phyloP scores from a whole-genome alignment of 345 rosid species.

The Balakata baccata region DNA sequence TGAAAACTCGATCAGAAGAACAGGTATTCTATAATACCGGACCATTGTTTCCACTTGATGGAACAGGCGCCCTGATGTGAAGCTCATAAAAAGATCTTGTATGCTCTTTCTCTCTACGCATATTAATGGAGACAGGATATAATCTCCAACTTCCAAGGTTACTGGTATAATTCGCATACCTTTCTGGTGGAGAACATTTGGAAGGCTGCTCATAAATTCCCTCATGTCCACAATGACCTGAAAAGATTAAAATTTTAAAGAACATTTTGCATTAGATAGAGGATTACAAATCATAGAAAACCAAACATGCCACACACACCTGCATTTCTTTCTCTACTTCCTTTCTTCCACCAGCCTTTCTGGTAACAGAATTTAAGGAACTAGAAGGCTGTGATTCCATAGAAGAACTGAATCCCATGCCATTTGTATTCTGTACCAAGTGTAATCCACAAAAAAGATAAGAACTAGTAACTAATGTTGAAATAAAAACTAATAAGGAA shows the following conservation, averaged over 20 bases:
- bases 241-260: conserved; percentile 5
- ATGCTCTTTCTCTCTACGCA: conserved; percentile 96
- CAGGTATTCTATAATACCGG: conserved; percentile 87
- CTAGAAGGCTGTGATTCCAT: conserved; percentile 56
- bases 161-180: conserved; percentile 91
- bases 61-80: conserved; percentile 86
- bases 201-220: conserved; percentile 99
- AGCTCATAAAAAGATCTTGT: conserved; percentile 91
- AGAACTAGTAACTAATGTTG: not conserved
- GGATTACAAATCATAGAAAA: conserved; percentile 15
- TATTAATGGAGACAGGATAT: conserved; percentile 77
- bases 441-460: conserved; percentile 8
- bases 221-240: conserved; percentile 98
- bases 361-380: conserved; percentile 74
- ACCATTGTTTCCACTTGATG: conserved; percentile 93
- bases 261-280: not conserved
- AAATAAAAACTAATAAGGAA: too few relatives aligned
- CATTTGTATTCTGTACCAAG: conserved; percentile 57
- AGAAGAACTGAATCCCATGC: conserved; percentile 53
- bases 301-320: conserved; percentile 36
- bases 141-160: conserved; percentile 92
- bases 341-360: conserved; percentile 95
- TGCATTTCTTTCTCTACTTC: conserved; percentile 84
- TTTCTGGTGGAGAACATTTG: conserved; percentile 95
- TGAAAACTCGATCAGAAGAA: conserved; percentile 92